phyloP scores from a whole-genome alignment of 805 yeast species.

The Kuraishia molischiana region DNA sequence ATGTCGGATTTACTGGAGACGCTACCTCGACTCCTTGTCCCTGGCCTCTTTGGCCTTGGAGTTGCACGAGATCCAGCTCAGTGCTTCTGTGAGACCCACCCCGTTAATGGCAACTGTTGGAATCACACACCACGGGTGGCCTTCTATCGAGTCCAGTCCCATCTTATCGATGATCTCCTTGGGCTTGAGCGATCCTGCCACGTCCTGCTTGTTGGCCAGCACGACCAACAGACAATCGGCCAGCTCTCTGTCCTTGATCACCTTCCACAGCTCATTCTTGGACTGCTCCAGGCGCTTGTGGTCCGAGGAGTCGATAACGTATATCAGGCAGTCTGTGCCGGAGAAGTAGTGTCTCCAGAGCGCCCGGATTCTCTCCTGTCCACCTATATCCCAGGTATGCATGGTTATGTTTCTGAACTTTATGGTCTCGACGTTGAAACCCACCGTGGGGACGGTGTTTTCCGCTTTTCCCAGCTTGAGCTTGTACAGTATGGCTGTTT shows the following conservation, averaged over 20 bases:
- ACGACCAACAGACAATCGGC: conserved; percentile 70
- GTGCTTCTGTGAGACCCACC: conserved; percentile 80
- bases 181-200: conserved; percentile 62
- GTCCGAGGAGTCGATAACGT: conserved; percentile 83
- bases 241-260: conserved; percentile 77
- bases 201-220: conserved; percentile 84
- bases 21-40: too few relatives aligned
- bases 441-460: conserved; percentile 87
- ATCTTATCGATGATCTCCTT: conserved; percentile 70
- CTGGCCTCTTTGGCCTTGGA: too few relatives aligned
- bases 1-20: too few relatives aligned
- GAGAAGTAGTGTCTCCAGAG: conserved; percentile 94
- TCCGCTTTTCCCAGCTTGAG: conserved; percentile 66
- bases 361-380: conserved; percentile 86
- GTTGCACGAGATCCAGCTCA: conserved; percentile 76
- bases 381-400: conserved; percentile 84
- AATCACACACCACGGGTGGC: conserved; percentile 83
- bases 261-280: conserved; percentile 65
- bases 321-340: conserved; percentile 85
- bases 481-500: conserved; percentile 63
- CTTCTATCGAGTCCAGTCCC: conserved; percentile 47
- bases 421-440: conserved; percentile 74
- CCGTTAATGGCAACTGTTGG: conserved; percentile 89
- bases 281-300: conserved; percentile 64
- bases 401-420: conserved; percentile 31